phyloP scores from a whole-genome alignment of 1,139 yeast species.

The Arxiozyma telluris region DNA sequence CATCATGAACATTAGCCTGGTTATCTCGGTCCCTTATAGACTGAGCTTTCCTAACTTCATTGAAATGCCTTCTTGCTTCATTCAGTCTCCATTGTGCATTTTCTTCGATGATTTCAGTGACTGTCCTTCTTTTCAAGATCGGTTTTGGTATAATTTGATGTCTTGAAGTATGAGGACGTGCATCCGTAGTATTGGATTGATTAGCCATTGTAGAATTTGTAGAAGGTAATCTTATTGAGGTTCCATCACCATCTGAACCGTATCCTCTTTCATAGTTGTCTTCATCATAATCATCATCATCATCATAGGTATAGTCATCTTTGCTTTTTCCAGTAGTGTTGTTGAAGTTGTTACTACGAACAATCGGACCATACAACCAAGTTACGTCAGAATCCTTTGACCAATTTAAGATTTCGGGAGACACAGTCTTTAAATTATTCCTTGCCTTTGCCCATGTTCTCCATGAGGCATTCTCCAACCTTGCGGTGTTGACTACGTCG shows the following conservation, averaged over 20 bases:
- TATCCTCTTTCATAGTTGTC: conserved; percentile 20
- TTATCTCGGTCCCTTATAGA: conserved; percentile 21
- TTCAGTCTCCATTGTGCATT: conserved; percentile 31
- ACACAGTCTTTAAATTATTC: conserved; percentile 53
- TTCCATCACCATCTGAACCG: conserved; percentile 37
- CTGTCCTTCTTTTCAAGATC: conserved; percentile 71
- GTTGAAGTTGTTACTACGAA: conserved; percentile 27
- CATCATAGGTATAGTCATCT: conserved; percentile 33
- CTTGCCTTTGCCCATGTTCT: conserved; percentile 81
- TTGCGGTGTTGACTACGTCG: conserved; percentile 54
- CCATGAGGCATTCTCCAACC: conserved; percentile 78
- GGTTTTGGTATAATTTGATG: conserved; percentile 41
- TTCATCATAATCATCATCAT: conserved; percentile 24
- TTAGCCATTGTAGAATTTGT: not conserved
- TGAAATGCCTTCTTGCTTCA: conserved; percentile 29
- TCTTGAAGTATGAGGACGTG: conserved; percentile 10
- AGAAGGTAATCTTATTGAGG: conserved; percentile 23
- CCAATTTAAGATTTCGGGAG: conserved; percentile 73
- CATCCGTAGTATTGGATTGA: not conserved
- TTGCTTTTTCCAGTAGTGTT: conserved; percentile 6
- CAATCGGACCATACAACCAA: conserved; percentile 65
- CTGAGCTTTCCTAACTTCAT: conserved; percentile 21
- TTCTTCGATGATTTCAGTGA: conserved; percentile 49
- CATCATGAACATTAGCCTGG: conserved; percentile 29
- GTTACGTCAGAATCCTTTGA: conserved; percentile 72